phyloP scores from a whole-genome alignment of 139 green algal genomes.

The Chlorella sorokiniana region DNA sequence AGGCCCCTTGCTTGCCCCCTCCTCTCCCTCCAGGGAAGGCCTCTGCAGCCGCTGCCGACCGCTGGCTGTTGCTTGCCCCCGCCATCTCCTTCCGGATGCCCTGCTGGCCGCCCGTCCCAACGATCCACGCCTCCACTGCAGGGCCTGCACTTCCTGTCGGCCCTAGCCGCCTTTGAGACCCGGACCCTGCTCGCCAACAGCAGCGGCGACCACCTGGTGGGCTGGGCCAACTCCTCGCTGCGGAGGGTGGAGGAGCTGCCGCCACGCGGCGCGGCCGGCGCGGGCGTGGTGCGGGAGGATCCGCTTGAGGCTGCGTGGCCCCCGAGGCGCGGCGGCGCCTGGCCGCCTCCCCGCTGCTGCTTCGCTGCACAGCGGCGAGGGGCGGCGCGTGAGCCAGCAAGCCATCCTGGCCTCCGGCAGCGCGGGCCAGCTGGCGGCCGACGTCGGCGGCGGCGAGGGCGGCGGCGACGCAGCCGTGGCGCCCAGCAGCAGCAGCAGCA shows the following conservation, averaged over 20 bases:
- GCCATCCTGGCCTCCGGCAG: conserved; percentile 9
- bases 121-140: background rate
- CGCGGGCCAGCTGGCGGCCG: background rate
- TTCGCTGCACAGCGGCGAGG: conserved; percentile 15
- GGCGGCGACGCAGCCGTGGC: background rate
- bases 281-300: conserved; percentile 72
- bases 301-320: conserved; percentile 41
- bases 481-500: conserved; percentile 5
- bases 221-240: conserved; percentile 80
- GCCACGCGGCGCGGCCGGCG: background rate
- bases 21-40: background rate
- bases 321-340: background rate
- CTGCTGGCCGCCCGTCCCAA: no score
- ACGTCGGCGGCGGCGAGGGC: no score
- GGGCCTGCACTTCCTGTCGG: conserved; percentile 64
- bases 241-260: conserved; percentile 67
- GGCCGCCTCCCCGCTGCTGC: background rate
- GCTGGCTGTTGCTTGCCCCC: background rate
- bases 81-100: background rate
- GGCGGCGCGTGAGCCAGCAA: background rate
- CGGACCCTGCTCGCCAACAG: conserved; percentile 79
- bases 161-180: conserved; percentile 65
- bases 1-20: background rate
- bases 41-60: background rate
- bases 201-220: conserved; percentile 78